Percentiles rank a stretch among this genome's conserved stretches.
phyloP scores from a whole-genome alignment of 345 rosid species.

The Pugionium dolabratum region DNA sequence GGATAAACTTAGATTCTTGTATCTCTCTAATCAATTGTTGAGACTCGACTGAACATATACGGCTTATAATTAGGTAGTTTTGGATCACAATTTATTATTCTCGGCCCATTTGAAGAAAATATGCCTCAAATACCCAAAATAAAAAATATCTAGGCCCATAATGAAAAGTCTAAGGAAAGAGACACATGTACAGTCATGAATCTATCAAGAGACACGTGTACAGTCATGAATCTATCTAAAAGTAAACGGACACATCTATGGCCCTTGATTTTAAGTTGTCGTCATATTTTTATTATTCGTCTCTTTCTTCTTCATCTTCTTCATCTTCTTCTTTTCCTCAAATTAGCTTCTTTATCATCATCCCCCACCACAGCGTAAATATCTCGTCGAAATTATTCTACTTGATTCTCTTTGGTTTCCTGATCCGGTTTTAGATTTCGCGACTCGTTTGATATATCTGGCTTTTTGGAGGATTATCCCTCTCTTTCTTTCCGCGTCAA shows the following conservation, averaged over 20 bases:
- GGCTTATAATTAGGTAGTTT: too few species aligned
- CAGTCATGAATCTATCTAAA: background rate
- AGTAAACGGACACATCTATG: constrained; percentile 14
- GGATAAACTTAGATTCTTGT: too few species aligned
- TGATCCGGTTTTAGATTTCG: constrained; percentile 16
- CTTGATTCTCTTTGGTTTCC: background rate
- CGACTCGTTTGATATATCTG: constrained; percentile 1
- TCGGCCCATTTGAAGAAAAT: constrained; percentile 4
- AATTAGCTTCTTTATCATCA: constrained; percentile 22
- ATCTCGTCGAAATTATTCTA: constrained; percentile 5
- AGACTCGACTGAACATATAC: too few species aligned
- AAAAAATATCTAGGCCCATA: constrained; percentile 22
- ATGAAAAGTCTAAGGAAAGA: constrained; percentile 30
- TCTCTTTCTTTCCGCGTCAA: background rate
- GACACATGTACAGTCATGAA: too few species aligned
- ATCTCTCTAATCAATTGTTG: too few species aligned
- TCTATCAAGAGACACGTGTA: constrained; percentile 27
- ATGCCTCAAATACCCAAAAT: background rate
- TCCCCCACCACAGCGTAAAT: constrained; percentile 28
- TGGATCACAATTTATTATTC: background rate
- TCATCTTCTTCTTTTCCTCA: constrained; percentile 2
- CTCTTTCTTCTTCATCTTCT: too few species aligned
- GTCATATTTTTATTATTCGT: background rate
- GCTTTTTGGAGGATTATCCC: background rate
- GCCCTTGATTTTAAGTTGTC: constrained; percentile 17